Evolutionary conservation across 2,329 filamentous ascomycete species (phyloP), one percentile per base, ranked within the genome.

Genomic region (Fusarium tricinctum): DNA sequence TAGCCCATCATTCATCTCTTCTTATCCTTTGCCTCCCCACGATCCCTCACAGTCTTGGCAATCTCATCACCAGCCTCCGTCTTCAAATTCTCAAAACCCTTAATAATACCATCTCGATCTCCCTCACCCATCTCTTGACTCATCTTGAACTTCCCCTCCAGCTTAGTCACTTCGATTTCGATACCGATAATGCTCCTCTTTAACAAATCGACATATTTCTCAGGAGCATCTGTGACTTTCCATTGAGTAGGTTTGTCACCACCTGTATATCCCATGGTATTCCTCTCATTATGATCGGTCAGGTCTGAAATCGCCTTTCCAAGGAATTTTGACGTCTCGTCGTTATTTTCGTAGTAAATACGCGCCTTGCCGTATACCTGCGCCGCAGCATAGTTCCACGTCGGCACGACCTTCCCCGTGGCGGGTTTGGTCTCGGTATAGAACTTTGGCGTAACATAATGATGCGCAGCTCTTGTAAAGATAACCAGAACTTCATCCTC

Each of bases 391-490:
- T 92, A 92, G 75, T 92, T 89, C 90, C 89, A 92, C 0, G 89
- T 92, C 1, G 89, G 89, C 4, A 90, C 89, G 0, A 91, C 89
- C 63, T 92, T 92, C 8, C 84, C 89, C 0, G 84, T 89, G 0
- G 72, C 73, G 0, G 88, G 89, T 73, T 91, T 91, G 1, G 89
- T 91, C 65, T 88, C 83, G 6, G 79, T 81, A 78, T 91, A 92
- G 77, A 91, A 91, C 53, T 90, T 89, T 0, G 89, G 88, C 0
- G 89, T 91, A 1, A 92, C 84, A 70, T 92, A 92, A 75, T 89
- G 87, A 33, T 91, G 84, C 0, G 80, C 76, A 0, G 84, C 79
- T 0, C 81, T 82, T 20, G 82, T 91, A 79, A 92, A 92, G 17
- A 91, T 78, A 2, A 92, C 89, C 20, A 89, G 74, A 2, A 91